Evolutionary conservation across 495 filamentous ascomycete genomes (phyloP), one percentile per base, ranked within the genome.

Genomic region (Talaromyces proteolyticus): DNA sequence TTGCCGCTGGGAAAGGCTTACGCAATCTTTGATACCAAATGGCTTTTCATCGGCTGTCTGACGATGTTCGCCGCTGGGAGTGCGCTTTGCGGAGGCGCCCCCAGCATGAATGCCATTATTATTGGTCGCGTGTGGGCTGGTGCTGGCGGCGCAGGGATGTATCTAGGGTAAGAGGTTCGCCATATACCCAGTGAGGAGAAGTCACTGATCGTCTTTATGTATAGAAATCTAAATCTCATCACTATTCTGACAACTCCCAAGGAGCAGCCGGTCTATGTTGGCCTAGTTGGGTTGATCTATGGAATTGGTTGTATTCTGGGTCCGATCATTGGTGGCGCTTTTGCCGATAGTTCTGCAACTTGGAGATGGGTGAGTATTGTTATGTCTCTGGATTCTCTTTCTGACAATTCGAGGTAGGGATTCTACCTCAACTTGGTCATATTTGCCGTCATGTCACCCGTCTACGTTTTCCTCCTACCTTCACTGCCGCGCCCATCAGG

Each of bases 401-500:
- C 8, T 7, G 21, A 11, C 10, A 6, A 7, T 10, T 42, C 3
- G 3, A 4, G 11, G 22, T 42, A 44, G 42, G 12, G 23, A 0
- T 64, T 61, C 48, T 65, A 64, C 18, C 57, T 88, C 60, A 88
- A 85, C 56, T 63, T 84, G 14, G 51, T 69, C 22, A 60, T 83
- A 20, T 73, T 69, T 18, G 82, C 55, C 7, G 50, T 70, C 4
- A 71, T 70, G 20, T 60, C 71, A 1, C 83, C 83, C 0, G 65
- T 75, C 38, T 85, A 78, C 55, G 4, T 85, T 34, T 75, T 81
- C 55, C 44, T 78, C 34, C 57, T 84, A 11, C 78, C 77, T 0
- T 55, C 65, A 12, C 63, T 76, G 48, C 75, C 79, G 1, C 60
- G 56, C 5, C 66, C 68, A 0, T 19, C 56, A 10, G 67, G 67